Base-by-base conservation (phyloP, 495 filamentous ascomycete species). In the Aspergillus leporis region DNA sequence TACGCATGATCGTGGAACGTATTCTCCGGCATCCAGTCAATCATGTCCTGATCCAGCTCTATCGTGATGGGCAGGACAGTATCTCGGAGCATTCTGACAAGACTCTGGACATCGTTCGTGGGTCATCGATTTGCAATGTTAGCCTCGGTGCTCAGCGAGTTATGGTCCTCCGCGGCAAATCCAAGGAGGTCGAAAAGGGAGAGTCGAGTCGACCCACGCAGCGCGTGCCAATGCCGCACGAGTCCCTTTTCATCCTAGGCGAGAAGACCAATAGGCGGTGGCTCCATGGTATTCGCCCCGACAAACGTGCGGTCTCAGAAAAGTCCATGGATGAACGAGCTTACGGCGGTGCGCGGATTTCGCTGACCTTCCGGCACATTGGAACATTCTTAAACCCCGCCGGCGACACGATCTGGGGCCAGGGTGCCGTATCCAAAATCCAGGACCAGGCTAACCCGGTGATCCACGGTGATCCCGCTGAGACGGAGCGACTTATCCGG, bases 21-120 rank as follows among this genome's bases (percentile, higher is more conserved):
- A 76, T 83, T 10, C 76, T 97, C 5, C 84, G 88, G 6, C 95
- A 98, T 66, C 81, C 88, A 6, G 75, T 98, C 16, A 98, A 98
- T 67, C 94, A 98, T 66, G 92, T 89, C 10, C 79, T 98, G 14
- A 93, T 98, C 34, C 94, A 98, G 68, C 83, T 93, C 43, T 98
- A 98, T 66, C 92, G 94, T 10, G 80, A 84, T 63, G 93, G 95
- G 19, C 82, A 87, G n/a, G 94, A 98, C 70, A 89, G 90, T 63
- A 99, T 99, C 59, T 96, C 92, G 9, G 95, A 99, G 66, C 94
- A 99, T 69, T 92, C 89, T 30, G 94, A 99, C 66, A 99, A 99
- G 74, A 97, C 93, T 0, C 74, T 99, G 6, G 94, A 99, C 63
- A 95, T 99, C 53, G 87, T 83, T 34, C 85, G 82, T 43, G 87